Base-by-base conservation (phyloP, 768 basidiomycete species). In the Rhizopogon roseolus region DNA sequence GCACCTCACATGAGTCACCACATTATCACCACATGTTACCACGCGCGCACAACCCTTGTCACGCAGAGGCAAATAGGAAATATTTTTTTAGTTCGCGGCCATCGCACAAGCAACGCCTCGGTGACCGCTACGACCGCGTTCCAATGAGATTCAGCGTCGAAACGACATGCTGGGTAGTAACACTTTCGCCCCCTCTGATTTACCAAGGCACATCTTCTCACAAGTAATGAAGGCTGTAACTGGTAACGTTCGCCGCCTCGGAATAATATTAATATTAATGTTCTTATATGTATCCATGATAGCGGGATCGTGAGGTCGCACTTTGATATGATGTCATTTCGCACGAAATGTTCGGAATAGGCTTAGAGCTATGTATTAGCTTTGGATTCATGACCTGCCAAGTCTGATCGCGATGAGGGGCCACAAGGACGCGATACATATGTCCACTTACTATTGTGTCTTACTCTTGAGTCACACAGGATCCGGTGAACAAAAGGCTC, bases 381-480 rank as follows among this genome's bases (percentile, higher is more conserved):
- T 8, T 10, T 10, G 3, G 29, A 32, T 8, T 6, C 29, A 29
- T 6, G 29, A 8, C n/a, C n/a, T n/a, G n/a, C n/a, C n/a, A n/a
- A n/a, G n/a, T n/a, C 29, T 29, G 29, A 36, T 11, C 41, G 41
- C 41, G 41, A 43, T 10, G 13, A 57, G 61, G 58, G 53, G 29
- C 57, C 48, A 46, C 62, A 29, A 3, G 13, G 32, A 14, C 49
- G 57, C 54, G 29, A 9, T 4, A n/a, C 6, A 29, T 29, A 29
- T 36, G 5, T 36, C 8, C 7, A 32, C 29, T 32, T 32, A 32
- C 29, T 36, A 36, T 36, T 36, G 34, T 36, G 34, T 36, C 11
- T 11, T 36, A 11, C 13, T 36, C 34, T 34, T 36, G 34, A 13
- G 7, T 42, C 41, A 27, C n/a, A 9, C 19, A n/a, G 13, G 41